A percentile compares a stretch with the other conserved stretches of the same genome.
phyloP scores from a whole-genome alignment of 306 rosid genomes.

The Alnus rubra region DNA sequence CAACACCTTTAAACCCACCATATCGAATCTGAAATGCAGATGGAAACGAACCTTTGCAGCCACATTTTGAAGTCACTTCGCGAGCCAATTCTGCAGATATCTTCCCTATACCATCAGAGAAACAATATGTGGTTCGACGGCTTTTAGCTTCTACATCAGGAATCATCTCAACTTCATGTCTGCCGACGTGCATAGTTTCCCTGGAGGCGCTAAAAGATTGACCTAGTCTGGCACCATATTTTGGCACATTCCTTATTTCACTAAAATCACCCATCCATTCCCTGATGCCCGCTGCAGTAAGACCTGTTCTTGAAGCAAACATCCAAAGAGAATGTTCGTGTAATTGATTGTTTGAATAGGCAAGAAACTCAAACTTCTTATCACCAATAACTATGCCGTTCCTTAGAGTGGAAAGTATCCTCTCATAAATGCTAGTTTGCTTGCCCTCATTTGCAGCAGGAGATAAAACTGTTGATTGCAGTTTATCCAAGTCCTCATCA shows the following conservation, averaged over 20 bases:
- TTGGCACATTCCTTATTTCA: conserved; percentile 40
- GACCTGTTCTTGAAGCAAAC: conserved; percentile 48
- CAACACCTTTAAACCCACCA: conserved; percentile 53
- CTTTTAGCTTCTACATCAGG: conserved; percentile 28
- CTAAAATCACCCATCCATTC: conserved; percentile 49
- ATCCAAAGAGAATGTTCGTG: conserved; percentile 44
- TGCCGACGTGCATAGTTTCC: conserved; percentile 29
- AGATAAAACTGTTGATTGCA: conserved; percentile 30
- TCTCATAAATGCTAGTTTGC: conserved; percentile 30
- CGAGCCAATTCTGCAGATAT: conserved; percentile 36
- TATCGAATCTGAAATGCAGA: conserved; percentile 47
- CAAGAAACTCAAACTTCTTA: conserved; percentile 50
- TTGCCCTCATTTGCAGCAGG: conserved; percentile 10
- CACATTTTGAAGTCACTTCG: conserved; percentile 42
- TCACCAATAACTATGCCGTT: conserved; percentile 44
- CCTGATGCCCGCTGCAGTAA: conserved; percentile 35
- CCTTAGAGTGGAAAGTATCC: conserved; percentile 28
- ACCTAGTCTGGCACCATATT: conserved; percentile 42
- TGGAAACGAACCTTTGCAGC: conserved; percentile 28
- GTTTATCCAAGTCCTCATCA: conserved; percentile 43
- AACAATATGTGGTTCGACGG: conserved; percentile 13
- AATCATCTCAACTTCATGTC: conserved; percentile 26
- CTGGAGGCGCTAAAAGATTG: conserved; percentile 47
- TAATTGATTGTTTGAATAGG: conserved; percentile 38
- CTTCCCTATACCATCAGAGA: conserved; percentile 55